These are phyloP conservation scores for Neonectria neomacrospora DNA, from an alignment of 2,329 filamentous ascomycete genomes.

Conservation along the genomic window DNA sequence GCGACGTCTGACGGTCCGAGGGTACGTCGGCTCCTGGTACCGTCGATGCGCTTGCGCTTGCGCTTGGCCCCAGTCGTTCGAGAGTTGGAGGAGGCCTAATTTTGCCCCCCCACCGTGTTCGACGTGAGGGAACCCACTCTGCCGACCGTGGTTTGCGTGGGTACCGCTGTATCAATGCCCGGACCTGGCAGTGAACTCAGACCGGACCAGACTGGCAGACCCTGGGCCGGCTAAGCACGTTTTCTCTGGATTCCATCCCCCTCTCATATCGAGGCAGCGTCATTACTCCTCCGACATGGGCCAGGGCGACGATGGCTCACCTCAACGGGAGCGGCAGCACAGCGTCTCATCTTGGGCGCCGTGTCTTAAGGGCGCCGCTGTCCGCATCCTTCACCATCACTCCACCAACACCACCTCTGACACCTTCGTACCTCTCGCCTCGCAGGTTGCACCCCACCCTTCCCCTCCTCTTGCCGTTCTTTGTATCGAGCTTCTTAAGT, in stretches of 20 bases:
- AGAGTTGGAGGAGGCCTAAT: conserved; percentile 33
- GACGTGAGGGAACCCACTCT: conserved; percentile 34
- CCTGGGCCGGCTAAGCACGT: conserved; percentile 9
- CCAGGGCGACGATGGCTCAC: conserved; percentile 23
- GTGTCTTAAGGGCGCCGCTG: conserved; percentile 27
- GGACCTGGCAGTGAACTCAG: conserved; percentile 35
- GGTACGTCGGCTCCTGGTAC: conserved; percentile 43
- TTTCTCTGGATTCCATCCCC: conserved; percentile 23
- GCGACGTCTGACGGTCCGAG: conserved; percentile 19
- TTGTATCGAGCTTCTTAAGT: conserved; percentile 24
- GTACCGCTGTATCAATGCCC: conserved; percentile 32
- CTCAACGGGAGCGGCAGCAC: conserved; percentile 14
- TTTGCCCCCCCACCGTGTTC: conserved; percentile 27
- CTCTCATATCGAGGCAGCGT: conserved; percentile 22
- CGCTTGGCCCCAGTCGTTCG: conserved; percentile 36
- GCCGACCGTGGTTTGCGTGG: conserved; percentile 18
- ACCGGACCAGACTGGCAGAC: conserved; percentile 16
- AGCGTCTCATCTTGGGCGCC: conserved; percentile 33
- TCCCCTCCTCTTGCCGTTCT: conserved; percentile 3
- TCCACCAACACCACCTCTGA: conserved; percentile 13
- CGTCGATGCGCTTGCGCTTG: conserved; percentile 26
- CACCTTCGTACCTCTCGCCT: conserved; percentile 14
- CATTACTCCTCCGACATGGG: conserved; percentile 31
- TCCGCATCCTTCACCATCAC: conserved; percentile 19
- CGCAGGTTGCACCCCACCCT: conserved; percentile 16